phyloP scores from a whole-genome alignment of 148 eudicot species.

The Silene conica region DNA sequence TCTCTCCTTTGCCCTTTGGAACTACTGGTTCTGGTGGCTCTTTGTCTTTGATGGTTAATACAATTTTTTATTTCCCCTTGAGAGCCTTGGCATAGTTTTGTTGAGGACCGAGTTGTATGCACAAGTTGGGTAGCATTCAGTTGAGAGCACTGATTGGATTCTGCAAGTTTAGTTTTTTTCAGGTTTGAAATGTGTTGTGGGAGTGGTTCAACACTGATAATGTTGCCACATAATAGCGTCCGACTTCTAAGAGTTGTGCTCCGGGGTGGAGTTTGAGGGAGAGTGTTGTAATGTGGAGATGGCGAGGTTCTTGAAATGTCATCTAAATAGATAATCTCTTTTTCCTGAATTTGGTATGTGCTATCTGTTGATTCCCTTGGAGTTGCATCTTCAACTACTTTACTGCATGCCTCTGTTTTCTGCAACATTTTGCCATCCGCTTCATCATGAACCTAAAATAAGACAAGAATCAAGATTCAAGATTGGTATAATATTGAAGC shows the following conservation, averaged over 20 bases:
- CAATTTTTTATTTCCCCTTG: not conserved
- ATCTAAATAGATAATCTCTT: constrained; percentile 13
- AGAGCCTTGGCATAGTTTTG: constrained; percentile 7
- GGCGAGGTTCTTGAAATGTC: constrained; percentile 5
- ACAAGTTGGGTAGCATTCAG: not conserved
- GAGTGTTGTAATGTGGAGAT: not conserved
- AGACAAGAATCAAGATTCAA: not conserved
- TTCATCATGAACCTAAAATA: not conserved
- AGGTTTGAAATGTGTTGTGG: not conserved
- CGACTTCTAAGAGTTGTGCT: not conserved
- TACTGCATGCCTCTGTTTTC: not conserved
- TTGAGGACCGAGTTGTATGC: not conserved
- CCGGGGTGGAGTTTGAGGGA: not conserved
- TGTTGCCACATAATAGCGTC: not conserved
- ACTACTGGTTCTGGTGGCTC: no score
- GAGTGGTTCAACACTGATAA: not conserved
- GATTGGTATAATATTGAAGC: not conserved
- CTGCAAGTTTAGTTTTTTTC: not conserved
- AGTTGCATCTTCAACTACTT: constrained; percentile 1
- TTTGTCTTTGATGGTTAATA: not conserved
- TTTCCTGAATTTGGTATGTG: constrained; percentile 14
- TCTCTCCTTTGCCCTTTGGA: not conserved
- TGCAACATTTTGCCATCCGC: not conserved
- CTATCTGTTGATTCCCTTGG: constrained; percentile 5
- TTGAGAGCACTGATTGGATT: not conserved